Evolutionary conservation across 306 rosid species (phyloP).

Genomic region (Pterocarpus macrocarpus): DNA sequence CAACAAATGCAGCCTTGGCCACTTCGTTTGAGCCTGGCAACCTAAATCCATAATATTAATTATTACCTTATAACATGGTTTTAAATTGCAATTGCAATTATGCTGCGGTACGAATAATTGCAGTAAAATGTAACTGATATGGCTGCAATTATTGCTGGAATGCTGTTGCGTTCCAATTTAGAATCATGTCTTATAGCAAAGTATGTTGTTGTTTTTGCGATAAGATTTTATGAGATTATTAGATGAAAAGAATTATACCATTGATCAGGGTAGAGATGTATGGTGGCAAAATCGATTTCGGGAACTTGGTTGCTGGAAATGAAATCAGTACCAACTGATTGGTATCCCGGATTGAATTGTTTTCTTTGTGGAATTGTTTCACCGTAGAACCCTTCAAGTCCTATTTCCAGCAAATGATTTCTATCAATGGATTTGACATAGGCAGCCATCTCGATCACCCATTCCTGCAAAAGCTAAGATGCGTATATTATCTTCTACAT

Average conservation of each 20-base stretch:
- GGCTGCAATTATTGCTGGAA: too few species aligned
- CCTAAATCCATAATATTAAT: conserved; percentile 32
- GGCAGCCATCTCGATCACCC: conserved; percentile 58
- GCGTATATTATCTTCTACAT: neutral
- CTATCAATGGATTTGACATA: conserved; percentile 52
- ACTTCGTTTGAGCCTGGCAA: conserved; percentile 23
- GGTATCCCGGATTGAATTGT: conserved; percentile 51
- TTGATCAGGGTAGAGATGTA: conserved; percentile 56
- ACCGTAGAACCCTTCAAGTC: conserved; percentile 60
- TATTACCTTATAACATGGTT: too few species aligned
- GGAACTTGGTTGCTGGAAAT: conserved; percentile 52
- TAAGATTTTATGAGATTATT: neutral
- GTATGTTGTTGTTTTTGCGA: neutral
- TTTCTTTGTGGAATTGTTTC: conserved; percentile 43
- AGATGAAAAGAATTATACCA: conserved; percentile 29
- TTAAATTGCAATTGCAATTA: too few species aligned
- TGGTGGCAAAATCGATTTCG: conserved; percentile 54
- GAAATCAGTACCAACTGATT: conserved; percentile 54
- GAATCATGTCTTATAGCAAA: neutral
- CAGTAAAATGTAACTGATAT: too few species aligned
- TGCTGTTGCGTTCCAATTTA: too few species aligned
- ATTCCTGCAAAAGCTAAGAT: conserved; percentile 35
- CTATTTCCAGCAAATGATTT: conserved; percentile 52
- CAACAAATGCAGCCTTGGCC: conserved; percentile 42
- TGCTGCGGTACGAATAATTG: too few species aligned